phyloP scores from a whole-genome alignment of 1,284 basidiomycete genomes.

The Cryptococcus maquisensis region DNA sequence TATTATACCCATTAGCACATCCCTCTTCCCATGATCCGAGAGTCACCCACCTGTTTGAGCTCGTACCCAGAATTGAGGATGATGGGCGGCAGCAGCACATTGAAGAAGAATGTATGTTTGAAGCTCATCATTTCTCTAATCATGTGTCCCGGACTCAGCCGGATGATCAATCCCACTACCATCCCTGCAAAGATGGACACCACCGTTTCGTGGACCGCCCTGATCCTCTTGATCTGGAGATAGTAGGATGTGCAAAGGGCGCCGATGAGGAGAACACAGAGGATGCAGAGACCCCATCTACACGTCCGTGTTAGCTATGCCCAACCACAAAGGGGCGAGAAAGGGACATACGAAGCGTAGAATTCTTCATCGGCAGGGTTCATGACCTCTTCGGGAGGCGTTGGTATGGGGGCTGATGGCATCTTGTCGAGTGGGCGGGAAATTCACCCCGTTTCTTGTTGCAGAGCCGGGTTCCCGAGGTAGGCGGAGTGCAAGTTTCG shows the following conservation, averaged over 20 bases:
- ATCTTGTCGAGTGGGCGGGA: neutral
- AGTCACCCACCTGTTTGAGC: slow-evolving; percentile 71
- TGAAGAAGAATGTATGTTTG: slow-evolving; percentile 97
- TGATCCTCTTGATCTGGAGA: slow-evolving; percentile 92
- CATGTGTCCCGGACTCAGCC: slow-evolving; percentile 85
- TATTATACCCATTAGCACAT: slow-evolving; percentile 39
- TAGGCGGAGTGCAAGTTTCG: too few species aligned
- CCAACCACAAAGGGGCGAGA: neutral
- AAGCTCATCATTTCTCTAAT: slow-evolving; percentile 97
- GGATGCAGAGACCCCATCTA: slow-evolving; percentile 84
- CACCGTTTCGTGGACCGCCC: slow-evolving; percentile 93
- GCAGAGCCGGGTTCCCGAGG: too few species aligned
- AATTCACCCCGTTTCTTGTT: too few species aligned
- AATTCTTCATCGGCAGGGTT: slow-evolving; percentile 71
- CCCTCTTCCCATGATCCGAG: neutral
- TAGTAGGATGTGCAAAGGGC: slow-evolving; percentile 97
- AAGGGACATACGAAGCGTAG: slow-evolving; percentile 62
- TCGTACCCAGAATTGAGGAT: slow-evolving; percentile 98
- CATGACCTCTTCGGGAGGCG: slow-evolving; percentile 29
- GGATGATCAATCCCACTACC: slow-evolving; percentile 86
- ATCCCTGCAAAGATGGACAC: slow-evolving; percentile 93
- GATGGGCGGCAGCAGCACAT: slow-evolving; percentile 93
- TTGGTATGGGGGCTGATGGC: slow-evolving; percentile 18
- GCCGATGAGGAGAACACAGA: slow-evolving; percentile 87
- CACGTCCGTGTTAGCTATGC: neutral